Evolutionary conservation across 768 basidiomycete genomes (phyloP), one percentile per base, ranked within the genome.

Genomic region (Rhizopogon vesiculosus): DNA sequence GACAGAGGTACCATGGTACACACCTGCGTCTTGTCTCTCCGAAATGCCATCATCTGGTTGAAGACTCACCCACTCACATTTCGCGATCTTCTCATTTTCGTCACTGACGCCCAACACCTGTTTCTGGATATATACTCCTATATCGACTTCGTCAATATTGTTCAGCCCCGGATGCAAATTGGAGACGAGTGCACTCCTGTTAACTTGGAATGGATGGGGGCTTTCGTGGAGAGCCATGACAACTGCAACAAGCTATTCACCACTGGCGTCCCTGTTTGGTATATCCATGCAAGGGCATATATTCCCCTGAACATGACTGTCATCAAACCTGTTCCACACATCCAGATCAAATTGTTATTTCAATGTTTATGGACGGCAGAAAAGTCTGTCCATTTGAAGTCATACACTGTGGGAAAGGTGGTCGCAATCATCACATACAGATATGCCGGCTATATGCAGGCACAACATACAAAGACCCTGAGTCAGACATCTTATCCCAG

Each of bases 71-170:
- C 58, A 3, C 40, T 31, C 5, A 53, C 52, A 5, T 43, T 43
- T 19, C 4, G 12, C 5, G 52, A 53, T 33, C 15, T 43, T 31
- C 29, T 59, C 5, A 19, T 56, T 16, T 60, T 53, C 0, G 31
- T 61, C 5, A 55, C 51, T 9, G 29, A 60, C 15, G 28, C 53
- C 7, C 59, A 61, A 19, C 12, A 16, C 1, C 16, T 39, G 1
- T 46, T 56, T 45, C 1, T 61, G 5, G 54, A 58, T 42, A 45
- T 61, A 31, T 18, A 39, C 2, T 9, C 45, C n/a, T n/a, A n/a
- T n/a, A n/a, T n/a, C n/a, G n/a, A n/a, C n/a, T n/a, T n/a, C n/a
- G n/a, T n/a, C n/a, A n/a, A n/a, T n/a, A n/a, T n/a, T n/a, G 1
- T 42, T 49, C 16, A 29, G 29, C 29, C 29, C 29, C 4, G 29